These are phyloP conservation scores for Alternaria alternata DNA, from an alignment of 2,329 filamentous ascomycete species.

Conservation along the genomic window DNA sequence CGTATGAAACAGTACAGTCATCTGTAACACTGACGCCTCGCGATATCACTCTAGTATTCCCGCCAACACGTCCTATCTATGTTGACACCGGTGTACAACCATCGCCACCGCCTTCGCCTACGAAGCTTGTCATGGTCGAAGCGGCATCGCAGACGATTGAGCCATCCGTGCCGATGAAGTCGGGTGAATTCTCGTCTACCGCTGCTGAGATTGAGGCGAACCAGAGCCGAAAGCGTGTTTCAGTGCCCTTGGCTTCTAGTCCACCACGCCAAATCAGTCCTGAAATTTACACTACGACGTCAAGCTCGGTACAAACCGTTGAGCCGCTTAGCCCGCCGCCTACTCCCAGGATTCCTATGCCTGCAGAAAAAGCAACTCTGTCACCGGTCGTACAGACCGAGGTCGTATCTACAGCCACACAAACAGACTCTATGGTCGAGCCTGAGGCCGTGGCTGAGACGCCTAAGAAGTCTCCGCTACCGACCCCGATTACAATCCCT, in stretches of 20 bases:
- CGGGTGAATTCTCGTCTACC: slow-evolving; percentile 26
- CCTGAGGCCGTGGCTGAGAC: slow-evolving; percentile 38
- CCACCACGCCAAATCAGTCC: slow-evolving; percentile 23
- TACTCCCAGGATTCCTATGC: slow-evolving; percentile 64
- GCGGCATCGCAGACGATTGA: slow-evolving; percentile 34
- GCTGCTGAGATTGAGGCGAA: slow-evolving; percentile 71
- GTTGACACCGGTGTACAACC: slow-evolving; percentile 81
- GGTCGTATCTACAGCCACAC: slow-evolving; percentile 67
- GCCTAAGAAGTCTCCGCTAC: slow-evolving; percentile 38
- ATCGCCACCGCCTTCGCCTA: slow-evolving; percentile 81
- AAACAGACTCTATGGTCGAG: slow-evolving; percentile 59
- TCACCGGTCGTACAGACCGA: slow-evolving; percentile 46
- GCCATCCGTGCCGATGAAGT: slow-evolving; percentile 29
- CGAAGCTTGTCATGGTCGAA: slow-evolving; percentile 41
- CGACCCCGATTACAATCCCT: slow-evolving; percentile 67
- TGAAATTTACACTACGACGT: slow-evolving; percentile 63
- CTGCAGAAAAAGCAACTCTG: slow-evolving; percentile 53
- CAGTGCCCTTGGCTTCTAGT: slow-evolving; percentile 40
- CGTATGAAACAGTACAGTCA: slow-evolving; percentile 32
- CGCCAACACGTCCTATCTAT: slow-evolving; percentile 62
- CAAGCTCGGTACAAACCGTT: slow-evolving; percentile 68
- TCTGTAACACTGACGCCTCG: slow-evolving; percentile 35
- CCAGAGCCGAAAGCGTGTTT: slow-evolving; percentile 74
- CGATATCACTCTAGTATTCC: slow-evolving; percentile 42
- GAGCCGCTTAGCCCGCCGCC: slow-evolving; percentile 71